Evolutionary conservation across 306 rosid genomes (phyloP).

Genomic region (Ormosia emarginata): DNA sequence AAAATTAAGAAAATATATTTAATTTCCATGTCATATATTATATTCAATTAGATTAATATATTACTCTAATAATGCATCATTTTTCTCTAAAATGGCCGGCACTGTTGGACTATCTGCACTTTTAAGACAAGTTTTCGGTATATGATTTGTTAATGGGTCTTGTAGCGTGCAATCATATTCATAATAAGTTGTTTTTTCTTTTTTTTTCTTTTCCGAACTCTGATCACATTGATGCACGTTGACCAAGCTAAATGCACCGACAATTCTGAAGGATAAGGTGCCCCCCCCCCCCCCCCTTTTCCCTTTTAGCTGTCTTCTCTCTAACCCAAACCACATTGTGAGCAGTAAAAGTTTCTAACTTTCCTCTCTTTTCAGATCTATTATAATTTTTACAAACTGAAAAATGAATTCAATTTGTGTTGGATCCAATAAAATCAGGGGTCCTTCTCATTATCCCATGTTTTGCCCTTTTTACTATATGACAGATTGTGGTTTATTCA

Average conservation of each 20-base stretch:
- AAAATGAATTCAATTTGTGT: neutral
- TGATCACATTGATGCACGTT: constrained; percentile 15
- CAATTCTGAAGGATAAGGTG: constrained; percentile 10
- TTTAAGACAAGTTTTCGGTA: neutral
- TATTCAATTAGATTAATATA: neutral
- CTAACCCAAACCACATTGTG: neutral
- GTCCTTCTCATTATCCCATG: neutral
- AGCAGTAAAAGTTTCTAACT: neutral
- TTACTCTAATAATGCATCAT: neutral
- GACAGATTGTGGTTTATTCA: neutral
- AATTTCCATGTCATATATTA: neutral
- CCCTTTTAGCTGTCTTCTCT: neutral
- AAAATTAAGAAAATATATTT: neutral
- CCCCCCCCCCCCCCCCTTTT: too few relatives aligned
- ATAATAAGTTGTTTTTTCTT: neutral
- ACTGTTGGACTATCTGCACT: neutral
- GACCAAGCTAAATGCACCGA: constrained; percentile 23
- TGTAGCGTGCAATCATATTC: constrained; percentile 7
- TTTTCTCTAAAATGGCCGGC: constrained; percentile 17
- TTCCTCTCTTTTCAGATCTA: neutral
- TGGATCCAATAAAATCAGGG: neutral
- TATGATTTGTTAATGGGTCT: neutral
- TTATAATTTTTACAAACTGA: neutral
- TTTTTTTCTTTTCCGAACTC: neutral
- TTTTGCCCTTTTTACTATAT: neutral